Evolutionary conservation across 2,329 filamentous ascomycete genomes (phyloP).

Genomic region (Penicillium decumbens): DNA sequence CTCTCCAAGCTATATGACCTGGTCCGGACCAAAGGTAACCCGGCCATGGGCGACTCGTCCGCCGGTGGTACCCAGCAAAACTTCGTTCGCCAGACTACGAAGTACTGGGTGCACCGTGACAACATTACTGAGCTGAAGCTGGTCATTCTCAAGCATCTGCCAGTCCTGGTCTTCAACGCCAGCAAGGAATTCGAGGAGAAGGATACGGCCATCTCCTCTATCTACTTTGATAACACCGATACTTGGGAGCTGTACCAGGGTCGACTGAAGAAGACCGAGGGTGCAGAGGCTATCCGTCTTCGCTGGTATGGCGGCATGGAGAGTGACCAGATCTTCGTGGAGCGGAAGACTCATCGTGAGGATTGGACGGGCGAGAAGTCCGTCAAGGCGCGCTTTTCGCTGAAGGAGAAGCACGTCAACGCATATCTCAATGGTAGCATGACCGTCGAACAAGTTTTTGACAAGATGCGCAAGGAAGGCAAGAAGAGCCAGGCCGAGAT

Average conservation of each 20-base stretch:
- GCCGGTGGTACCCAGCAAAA: slow-evolving; percentile 90
- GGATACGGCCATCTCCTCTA: slow-evolving; percentile 93
- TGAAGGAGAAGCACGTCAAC: slow-evolving; percentile 98
- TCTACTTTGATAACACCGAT: slow-evolving; percentile 94
- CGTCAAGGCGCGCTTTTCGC: slow-evolving; percentile 89
- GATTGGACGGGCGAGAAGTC: slow-evolving; percentile 99
- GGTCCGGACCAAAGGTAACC: slow-evolving; percentile 87
- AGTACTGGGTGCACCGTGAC: slow-evolving; percentile 98
- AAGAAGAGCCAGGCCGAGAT: slow-evolving; percentile 93
- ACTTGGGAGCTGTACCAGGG: slow-evolving; percentile 93
- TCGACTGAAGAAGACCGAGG: slow-evolving; percentile 94
- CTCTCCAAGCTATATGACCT: slow-evolving; percentile 93
- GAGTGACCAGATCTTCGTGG: slow-evolving; percentile 89
- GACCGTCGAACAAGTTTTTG: slow-evolving; percentile 83
- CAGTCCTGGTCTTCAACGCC: slow-evolving; percentile 93
- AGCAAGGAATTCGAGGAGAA: slow-evolving; percentile 91
- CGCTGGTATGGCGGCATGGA: slow-evolving; percentile 98
- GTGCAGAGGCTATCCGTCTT: slow-evolving; percentile 90
- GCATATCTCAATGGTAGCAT: slow-evolving; percentile 79
- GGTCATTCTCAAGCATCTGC: slow-evolving; percentile 94
- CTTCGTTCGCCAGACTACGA: slow-evolving; percentile 95
- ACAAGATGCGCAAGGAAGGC: slow-evolving; percentile 90
- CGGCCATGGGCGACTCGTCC: slow-evolving; percentile 82
- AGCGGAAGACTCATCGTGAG: slow-evolving; percentile 95
- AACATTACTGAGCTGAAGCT: slow-evolving; percentile 98